phyloP scores from a whole-genome alignment of 2,329 filamentous ascomycete species.

The Emmonsia crescens region DNA sequence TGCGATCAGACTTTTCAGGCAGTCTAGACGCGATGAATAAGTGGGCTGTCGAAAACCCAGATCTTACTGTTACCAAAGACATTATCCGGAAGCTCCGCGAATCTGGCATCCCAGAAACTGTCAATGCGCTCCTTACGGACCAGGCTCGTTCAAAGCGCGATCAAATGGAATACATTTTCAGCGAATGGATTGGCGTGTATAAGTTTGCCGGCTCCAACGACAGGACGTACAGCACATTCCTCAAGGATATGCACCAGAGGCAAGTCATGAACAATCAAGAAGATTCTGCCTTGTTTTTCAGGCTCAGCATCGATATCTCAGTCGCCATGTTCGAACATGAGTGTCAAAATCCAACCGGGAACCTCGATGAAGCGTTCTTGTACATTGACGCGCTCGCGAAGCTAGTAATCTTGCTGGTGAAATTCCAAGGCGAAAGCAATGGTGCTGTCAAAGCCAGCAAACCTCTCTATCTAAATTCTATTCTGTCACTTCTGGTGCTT shows the following conservation, averaged over 20 bases:
- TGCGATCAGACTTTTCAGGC: conserved; percentile 76
- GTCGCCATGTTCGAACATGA: conserved; percentile 67
- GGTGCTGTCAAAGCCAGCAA: conserved; percentile 52
- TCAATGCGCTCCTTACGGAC: conserved; percentile 45
- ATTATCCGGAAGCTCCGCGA: conserved; percentile 56
- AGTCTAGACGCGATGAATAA: conserved; percentile 71
- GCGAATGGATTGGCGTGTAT: conserved; percentile 81
- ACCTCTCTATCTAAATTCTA: conserved; percentile 61
- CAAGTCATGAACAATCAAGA: conserved; percentile 63
- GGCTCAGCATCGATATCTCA: conserved; percentile 68
- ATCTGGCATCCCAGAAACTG: conserved; percentile 45
- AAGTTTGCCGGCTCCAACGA: conserved; percentile 67
- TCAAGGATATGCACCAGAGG: conserved; percentile 69
- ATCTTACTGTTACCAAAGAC: conserved; percentile 53
- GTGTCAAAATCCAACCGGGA: conserved; percentile 49
- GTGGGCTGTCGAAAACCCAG: conserved; percentile 67
- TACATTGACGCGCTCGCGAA: conserved; percentile 73
- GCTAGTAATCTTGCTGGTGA: conserved; percentile 64
- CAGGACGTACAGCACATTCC: conserved; percentile 61
- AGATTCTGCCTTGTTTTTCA: conserved; percentile 68
- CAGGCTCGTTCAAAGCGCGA: conserved; percentile 55
- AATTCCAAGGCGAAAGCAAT: conserved; percentile 54
- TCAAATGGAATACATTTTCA: conserved; percentile 89
- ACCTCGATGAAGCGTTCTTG: conserved; percentile 49
- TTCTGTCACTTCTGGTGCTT: conserved; percentile 66